Conservation (phyloP, 345 rosid species). For the Raphanus raphanistrum region DNA sequence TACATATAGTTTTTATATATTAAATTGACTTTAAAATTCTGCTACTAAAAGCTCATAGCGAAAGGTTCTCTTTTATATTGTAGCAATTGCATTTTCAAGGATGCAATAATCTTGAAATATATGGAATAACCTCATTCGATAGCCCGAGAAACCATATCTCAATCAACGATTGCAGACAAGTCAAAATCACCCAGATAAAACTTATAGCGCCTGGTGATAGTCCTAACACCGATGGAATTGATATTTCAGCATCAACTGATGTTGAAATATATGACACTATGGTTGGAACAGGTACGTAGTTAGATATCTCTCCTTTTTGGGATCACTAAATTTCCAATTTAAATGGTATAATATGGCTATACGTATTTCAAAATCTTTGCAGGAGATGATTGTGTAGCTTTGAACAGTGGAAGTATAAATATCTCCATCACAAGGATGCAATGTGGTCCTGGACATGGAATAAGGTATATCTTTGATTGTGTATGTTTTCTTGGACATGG, state of each 20-base stretch:
- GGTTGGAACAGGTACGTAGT: slow-evolving; percentile 47
- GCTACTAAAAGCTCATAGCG: neutral
- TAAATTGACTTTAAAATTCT: neutral
- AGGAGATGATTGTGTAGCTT: slow-evolving; percentile 66
- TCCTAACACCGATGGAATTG: slow-evolving; percentile 63
- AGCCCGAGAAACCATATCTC: slow-evolving; percentile 47
- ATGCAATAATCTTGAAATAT: slow-evolving; percentile 30
- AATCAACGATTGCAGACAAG: slow-evolving; percentile 23
- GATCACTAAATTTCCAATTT: neutral
- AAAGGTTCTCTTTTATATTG: neutral
- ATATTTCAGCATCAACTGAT: slow-evolving; percentile 38
- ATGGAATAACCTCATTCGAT: slow-evolving; percentile 38
- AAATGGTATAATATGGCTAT: neutral
- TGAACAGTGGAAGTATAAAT: slow-evolving; percentile 31
- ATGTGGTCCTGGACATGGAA: slow-evolving; percentile 47
- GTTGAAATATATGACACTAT: slow-evolving; percentile 31
- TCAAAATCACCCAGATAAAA: slow-evolving; percentile 36
- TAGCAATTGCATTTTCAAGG: slow-evolving; percentile 32
- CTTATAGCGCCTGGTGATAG: slow-evolving; percentile 46
- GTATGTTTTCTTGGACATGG: slow-evolving; percentile 38
- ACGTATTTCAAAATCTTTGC: neutral
- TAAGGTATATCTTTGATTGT: slow-evolving; percentile 30
- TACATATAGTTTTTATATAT: neutral
- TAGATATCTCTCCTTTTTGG: neutral
- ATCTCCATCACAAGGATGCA: slow-evolving; percentile 20